Evolutionary conservation across 73 alveolate genomes (phyloP), one percentile per base, ranked within the genome.

Genomic region (Symbiodinium pilosum): DNA sequence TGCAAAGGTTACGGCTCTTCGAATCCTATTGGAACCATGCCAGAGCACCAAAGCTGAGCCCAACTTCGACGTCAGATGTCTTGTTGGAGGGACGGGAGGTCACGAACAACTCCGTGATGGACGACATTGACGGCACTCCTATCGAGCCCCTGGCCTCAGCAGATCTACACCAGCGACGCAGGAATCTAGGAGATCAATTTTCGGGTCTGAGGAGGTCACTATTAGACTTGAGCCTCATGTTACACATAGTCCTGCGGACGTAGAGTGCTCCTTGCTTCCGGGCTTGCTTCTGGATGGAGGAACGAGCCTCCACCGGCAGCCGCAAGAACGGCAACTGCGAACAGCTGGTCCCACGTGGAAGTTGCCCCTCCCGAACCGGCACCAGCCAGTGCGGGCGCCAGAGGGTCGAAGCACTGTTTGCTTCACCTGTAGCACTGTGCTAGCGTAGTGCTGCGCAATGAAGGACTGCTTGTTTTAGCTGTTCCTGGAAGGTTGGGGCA

Each of bases 1-100:
- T 91, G 97, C 89, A 69, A 43, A 73, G 97, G 52, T 56, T 91
- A 47, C 73, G 88, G 56, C 24, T 69, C 89, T 91, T 91, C 18
- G 97, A 91, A 44, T 87, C 42, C 47, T 91, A 91, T 40, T 91
- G 97, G 97, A 8, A 40, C 4, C n/a, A n/a, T n/a, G 39, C 6
- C 42, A 40, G 97, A n/a, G 12, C 75, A 38, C 40, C 36, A 75
- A 47, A 40, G 2, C 42, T 71, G 71, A 36, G 85, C 85, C 16
- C 16, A 69, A 39, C 84, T 30, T 39, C 6, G 84, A 26, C 84
- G 84, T 9, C 85, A 26, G 81, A 64, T 38, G 81, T 28, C 9
- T 64, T n/a, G 39, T 14, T 47, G 59, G 59, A 47, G 14, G 81
- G 34, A 4, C 41, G 81, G 20, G 81, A 64, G 38, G 18, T 38